Evolutionary conservation across 805 yeast genomes (phyloP).

Genomic region (Limtongia smithiae): DNA sequence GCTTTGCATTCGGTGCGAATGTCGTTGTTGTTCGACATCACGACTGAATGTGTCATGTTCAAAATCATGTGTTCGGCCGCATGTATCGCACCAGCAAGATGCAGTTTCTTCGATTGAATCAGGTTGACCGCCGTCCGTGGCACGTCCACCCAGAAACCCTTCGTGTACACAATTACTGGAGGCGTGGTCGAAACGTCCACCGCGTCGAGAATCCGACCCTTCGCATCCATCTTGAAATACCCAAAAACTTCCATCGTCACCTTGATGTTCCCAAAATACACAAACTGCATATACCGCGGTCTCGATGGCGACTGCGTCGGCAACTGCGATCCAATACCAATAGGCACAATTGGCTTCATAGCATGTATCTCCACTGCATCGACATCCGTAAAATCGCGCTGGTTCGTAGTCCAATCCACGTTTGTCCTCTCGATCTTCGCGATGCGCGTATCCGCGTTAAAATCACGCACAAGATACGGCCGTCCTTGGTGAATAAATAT

Average conservation of each 20-base stretch:
- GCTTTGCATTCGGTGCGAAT: slow-evolving; percentile 93
- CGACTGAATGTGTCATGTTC: slow-evolving; percentile 68
- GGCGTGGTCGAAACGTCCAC: slow-evolving; percentile 83
- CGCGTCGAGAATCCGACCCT: slow-evolving; percentile 80
- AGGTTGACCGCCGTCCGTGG: slow-evolving; percentile 61
- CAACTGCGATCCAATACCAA: not conserved
- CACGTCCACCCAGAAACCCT: slow-evolving; percentile 91
- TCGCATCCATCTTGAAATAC: slow-evolving; percentile 77
- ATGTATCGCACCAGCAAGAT: slow-evolving; percentile 88
- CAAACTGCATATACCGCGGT: slow-evolving; percentile 26
- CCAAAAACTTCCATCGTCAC: slow-evolving; percentile 84
- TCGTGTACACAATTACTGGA: slow-evolving; percentile 62
- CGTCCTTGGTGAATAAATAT: slow-evolving; percentile 91
- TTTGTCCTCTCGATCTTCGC: slow-evolving; percentile 85
- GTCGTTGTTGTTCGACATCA: slow-evolving; percentile 59
- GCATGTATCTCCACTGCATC: slow-evolving; percentile 57
- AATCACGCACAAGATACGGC: slow-evolving; percentile 80
- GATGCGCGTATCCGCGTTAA: slow-evolving; percentile 69
- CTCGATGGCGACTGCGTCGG: not conserved
- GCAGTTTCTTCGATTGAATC: slow-evolving; percentile 55
- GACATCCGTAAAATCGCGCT: slow-evolving; percentile 88
- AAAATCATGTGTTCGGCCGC: slow-evolving; percentile 91
- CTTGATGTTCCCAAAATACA: slow-evolving; percentile 69
- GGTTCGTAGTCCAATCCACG: slow-evolving; percentile 91
- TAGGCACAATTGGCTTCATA: slow-evolving; percentile 25